Base-by-base conservation (phyloP, 2,329 filamentous ascomycete genomes). In the Colletotrichum plurivorum region DNA sequence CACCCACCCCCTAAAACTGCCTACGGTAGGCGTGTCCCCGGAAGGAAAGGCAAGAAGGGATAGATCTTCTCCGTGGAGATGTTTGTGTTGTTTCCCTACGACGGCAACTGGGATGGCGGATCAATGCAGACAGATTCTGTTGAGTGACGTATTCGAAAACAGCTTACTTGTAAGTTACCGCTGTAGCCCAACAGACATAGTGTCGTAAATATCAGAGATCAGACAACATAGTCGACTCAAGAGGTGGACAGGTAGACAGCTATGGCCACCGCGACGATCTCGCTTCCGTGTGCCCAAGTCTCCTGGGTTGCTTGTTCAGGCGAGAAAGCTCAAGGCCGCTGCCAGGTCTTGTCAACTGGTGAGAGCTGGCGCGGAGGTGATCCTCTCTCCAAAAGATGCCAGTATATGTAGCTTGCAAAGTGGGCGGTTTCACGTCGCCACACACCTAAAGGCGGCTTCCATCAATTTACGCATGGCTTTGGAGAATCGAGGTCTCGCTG, bases 271-370 rank as follows among this genome's bases (percentile, higher is more conserved):
- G 20, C 10, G 16, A 53, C 39, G 12, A 9, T 22, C 46, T 51
- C 45, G 31, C 12, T 43, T 31, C 57, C 20, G 18, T 36, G 12
- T 20, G 48, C 48, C 49, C 5, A 8, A 27, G 27, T 43, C 36
- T 22, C 13, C 8, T 25, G 12, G 27, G 7, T 39, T 36, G 22
- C 20, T 31, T 31, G 27, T 8, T 49, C n/a, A 36, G 3, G 13
- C 8, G 6, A 27, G 20, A 43, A 53, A 25, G 22, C 20, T 22
- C 45, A 31, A 10, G 31, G 39, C 10, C 18, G 5, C 45, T 69
- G 62, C 49, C 66, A 60, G 54, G 25, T 22, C 43, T 60, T 66
- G 55, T 69, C 66, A 69, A 69, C 49, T 60, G 61, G 54, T 60
- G 48, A 60, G 43, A 25, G 13, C 66, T 22, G 66, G 41, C 49